A percentile compares a stretch with the other conserved stretches of the same genome.
phyloP scores from a whole-genome alignment of 306 rosid species.

The Malus domestica region ASM211411v1 NC_041792.1:11185407-11185906 shows the following conservation, averaged over 20 bases:
- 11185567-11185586: conserved; percentile 14
- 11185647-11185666: not conserved
- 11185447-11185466: conserved; percentile 17
- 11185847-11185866: not conserved
- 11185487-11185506: conserved; percentile 20
- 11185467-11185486: conserved; percentile 8
- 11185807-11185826: no score
- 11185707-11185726: not conserved
- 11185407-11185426: not conserved
- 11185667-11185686: not conserved
- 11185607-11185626: conserved; percentile 17
- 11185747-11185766: conserved; percentile 3
- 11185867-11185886: not conserved
- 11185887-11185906: not conserved
- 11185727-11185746: no score
- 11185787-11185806: not conserved
- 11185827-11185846: no score
- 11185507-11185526: conserved; percentile 1
- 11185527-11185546: not conserved
- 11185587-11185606: not conserved
- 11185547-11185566: conserved; percentile 29
- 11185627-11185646: no score
- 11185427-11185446: conserved; percentile 31
- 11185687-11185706: not conserved
- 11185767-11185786: conserved; percentile 7